phyloP scores from a whole-genome alignment of 106 monocot genomes.

The Dendrobium chrysotoxum region DNA sequence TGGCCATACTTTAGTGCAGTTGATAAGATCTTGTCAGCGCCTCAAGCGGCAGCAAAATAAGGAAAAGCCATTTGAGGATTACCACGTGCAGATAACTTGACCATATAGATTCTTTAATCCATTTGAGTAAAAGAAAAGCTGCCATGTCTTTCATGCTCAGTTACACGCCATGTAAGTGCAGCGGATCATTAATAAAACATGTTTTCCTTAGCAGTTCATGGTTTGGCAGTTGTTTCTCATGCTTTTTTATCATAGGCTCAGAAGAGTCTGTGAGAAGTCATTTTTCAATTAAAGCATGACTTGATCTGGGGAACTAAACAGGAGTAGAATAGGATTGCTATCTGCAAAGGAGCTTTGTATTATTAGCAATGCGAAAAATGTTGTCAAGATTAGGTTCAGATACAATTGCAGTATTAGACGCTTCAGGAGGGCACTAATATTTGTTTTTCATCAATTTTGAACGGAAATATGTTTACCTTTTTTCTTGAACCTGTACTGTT shows the following conservation, averaged over 20 bases:
- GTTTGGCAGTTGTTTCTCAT: background rate
- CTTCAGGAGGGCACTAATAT: too few species aligned
- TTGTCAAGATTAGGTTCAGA: background rate
- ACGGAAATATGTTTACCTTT: too few species aligned
- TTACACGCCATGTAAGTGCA: background rate
- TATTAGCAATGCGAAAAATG: background rate
- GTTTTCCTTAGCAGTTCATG: too few species aligned
- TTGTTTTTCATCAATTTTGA: too few species aligned
- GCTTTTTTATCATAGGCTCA: background rate
- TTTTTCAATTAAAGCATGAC: background rate
- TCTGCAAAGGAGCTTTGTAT: background rate
- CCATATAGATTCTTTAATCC: background rate
- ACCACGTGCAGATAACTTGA: background rate
- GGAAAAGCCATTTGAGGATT: background rate
- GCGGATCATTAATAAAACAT: too few species aligned
- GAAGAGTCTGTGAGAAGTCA: background rate
- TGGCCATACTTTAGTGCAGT: constrained; percentile 75
- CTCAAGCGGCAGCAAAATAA: constrained; percentile 20
- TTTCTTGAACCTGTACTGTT: too few species aligned
- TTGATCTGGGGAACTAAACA: background rate
- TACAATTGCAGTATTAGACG: background rate
- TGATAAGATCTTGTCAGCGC: constrained; percentile 45
- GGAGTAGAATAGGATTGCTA: background rate
- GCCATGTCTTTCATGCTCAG: background rate
- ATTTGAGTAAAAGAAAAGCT: background rate